Percentiles rank a stretch among this genome's conserved stretches.
Conservation (phyloP, 768 basidiomycete species). For the Boletus edulis region DNA sequence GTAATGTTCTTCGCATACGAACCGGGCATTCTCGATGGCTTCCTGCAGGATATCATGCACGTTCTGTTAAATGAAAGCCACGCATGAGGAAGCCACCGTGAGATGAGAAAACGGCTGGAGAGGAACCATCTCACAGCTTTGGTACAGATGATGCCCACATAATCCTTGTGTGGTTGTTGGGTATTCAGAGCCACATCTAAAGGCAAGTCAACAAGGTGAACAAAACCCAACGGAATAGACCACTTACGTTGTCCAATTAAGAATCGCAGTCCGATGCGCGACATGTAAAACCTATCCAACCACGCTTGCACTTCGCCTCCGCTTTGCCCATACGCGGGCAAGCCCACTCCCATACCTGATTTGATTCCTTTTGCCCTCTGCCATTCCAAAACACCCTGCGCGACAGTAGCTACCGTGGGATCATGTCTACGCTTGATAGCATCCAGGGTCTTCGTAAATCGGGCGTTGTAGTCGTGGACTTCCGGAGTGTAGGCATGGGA, state of each 20-base stretch:
- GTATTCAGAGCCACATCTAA: slow-evolving; percentile 92
- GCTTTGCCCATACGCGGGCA: slow-evolving; percentile 50
- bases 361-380: slow-evolving; percentile 51
- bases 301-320: slow-evolving; percentile 92
- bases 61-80: slow-evolving; percentile 46
- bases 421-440: slow-evolving; percentile 93
- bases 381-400: slow-evolving; percentile 96
- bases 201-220: background rate
- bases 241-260: slow-evolving; percentile 90
- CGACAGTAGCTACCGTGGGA: slow-evolving; percentile 95
- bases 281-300: slow-evolving; percentile 97
- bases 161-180: slow-evolving; percentile 82
- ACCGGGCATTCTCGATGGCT: slow-evolving; percentile 95
- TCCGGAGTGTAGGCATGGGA: slow-evolving; percentile 83
- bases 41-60: slow-evolving; percentile 96
- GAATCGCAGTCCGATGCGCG: slow-evolving; percentile 92
- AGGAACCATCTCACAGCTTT: slow-evolving; percentile 57
- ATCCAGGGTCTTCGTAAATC: slow-evolving; percentile 85
- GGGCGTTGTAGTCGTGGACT: slow-evolving; percentile 87
- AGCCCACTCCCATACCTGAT: slow-evolving; percentile 24
- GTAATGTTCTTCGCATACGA: slow-evolving; percentile 93
- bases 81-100: background rate
- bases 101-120: background rate
- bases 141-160: slow-evolving; percentile 97
- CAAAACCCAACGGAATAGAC: background rate